Evolutionary conservation across 352 stramenopile genomes (phyloP), one percentile per base, ranked within the genome.

Genomic region (Sclerospora graminicola): DNA sequence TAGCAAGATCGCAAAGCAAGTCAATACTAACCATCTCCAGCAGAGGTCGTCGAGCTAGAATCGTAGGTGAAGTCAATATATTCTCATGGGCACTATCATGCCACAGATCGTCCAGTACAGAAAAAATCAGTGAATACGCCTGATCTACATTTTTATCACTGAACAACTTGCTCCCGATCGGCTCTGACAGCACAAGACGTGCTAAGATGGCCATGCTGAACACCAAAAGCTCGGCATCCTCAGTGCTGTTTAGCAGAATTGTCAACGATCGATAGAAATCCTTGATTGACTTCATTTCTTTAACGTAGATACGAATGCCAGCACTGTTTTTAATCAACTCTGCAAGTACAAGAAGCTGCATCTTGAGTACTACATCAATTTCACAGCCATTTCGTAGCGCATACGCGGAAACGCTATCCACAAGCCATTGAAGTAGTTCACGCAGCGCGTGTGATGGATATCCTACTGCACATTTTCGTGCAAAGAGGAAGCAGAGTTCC

Each of bases 131-230:
- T n/a, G 69, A 63, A 26, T 88, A 61, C 11, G 72, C 71, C 21
- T 91, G 74, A 9, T 82, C 63, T 23, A 85, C 69, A 37, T 91
- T 91, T 53, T 91, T 91, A 6, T 67, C 54, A 34, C 76, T 84
- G 21, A 91, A 91, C 1, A 91, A 56, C 38, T 89, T 91, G 23
- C 59, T 74, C 8, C 76, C 79, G n/a, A 91, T 65, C 4, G 76
- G 63, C 35, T 91, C 76, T 10, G 53, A 60, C 3, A 91, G 60
- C 47, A 89, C 79, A 9, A 91, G 58, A 10, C 79, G 61, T 5
- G 74, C 76, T 7, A 91, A 57, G 27, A 89, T 84, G 10, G 72
- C 57, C 76, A 89, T 91, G 19, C 62, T 80, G 27, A 76, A 82
- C 51, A 91, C 72, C 4, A 91, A 51, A 14, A 89, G 57, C 49